phyloP scores from a whole-genome alignment of 768 basidiomycete species.

The Psilocybe cubensis region DNA sequence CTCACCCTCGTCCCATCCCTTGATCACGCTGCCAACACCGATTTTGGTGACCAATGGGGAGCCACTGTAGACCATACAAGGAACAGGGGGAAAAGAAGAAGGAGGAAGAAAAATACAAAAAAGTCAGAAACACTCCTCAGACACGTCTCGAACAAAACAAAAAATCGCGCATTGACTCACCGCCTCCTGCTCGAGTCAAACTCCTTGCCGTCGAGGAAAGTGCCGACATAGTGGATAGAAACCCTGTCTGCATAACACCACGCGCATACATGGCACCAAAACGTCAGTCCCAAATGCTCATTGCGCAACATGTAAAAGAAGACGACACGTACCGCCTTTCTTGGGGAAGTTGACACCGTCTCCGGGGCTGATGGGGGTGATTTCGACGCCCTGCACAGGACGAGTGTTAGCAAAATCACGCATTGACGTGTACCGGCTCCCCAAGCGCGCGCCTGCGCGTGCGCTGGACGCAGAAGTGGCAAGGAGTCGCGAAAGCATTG shows the following conservation, averaged over 20 bases:
- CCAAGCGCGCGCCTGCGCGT: conserved; percentile 31
- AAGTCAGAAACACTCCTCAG: neutral
- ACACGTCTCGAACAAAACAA: neutral
- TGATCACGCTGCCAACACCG: conserved; percentile 83
- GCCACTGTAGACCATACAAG: conserved; percentile 42
- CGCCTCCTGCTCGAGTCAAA: conserved; percentile 83
- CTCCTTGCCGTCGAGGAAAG: conserved; percentile 57
- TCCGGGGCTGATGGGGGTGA: conserved; percentile 61
- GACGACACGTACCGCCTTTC: conserved; percentile 58
- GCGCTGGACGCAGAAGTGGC: conserved; percentile 19
- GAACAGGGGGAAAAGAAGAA: neutral
- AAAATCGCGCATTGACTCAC: conserved; percentile 53
- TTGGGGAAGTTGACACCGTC: conserved; percentile 70
- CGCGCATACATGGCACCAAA: conserved; percentile 9
- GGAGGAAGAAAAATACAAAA: no score
- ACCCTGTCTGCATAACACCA: conserved; percentile 67
- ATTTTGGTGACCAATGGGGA: conserved; percentile 70
- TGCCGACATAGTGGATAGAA: conserved; percentile 80
- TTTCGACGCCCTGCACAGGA: conserved; percentile 63
- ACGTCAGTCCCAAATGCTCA: conserved; percentile 15
- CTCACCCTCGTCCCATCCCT: conserved; percentile 89
- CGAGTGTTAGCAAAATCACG: conserved; percentile 1
- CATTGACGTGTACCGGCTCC: conserved; percentile 2
- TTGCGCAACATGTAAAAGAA: neutral
- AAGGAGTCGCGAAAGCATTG: neutral